These are phyloP conservation scores for Cinnamomum chago DNA, from an alignment of 164 flowering plant species.

Conservation along the genomic window DNA sequence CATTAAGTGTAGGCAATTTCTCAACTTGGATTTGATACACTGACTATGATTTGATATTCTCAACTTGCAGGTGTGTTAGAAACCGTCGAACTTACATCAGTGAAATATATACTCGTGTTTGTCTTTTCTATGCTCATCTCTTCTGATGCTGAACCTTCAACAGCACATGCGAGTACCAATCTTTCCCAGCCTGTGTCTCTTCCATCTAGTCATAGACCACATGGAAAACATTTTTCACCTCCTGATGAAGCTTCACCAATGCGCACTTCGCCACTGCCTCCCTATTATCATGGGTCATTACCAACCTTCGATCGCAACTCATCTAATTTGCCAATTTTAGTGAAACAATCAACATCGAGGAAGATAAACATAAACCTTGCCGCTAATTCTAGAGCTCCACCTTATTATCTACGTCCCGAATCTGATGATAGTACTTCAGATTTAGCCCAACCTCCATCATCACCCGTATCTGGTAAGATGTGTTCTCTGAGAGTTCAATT, in stretches of 20 bases:
- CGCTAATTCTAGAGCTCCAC: slow-evolving; percentile 27
- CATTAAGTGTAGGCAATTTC: too few relatives aligned
- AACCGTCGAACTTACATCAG: not conserved
- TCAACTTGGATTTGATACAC: not conserved
- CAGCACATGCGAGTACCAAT: slow-evolving; percentile 17
- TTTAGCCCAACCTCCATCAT: slow-evolving; percentile 69
- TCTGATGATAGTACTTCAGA: slow-evolving; percentile 14
- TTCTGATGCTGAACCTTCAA: not conserved
- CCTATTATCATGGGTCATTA: slow-evolving; percentile 42
- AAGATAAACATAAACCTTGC: slow-evolving; percentile 17
- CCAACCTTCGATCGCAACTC: slow-evolving; percentile 41
- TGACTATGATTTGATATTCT: not conserved
- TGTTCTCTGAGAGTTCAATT: not conserved
- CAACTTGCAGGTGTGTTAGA: slow-evolving; percentile 10
- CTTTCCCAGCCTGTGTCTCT: slow-evolving; percentile 36
- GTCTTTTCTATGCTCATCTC: not conserved
- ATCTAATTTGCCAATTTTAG: slow-evolving; percentile 33
- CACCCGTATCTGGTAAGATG: slow-evolving; percentile 53
- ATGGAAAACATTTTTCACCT: slow-evolving; percentile 25
- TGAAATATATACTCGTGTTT: not conserved
- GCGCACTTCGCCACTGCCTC: slow-evolving; percentile 38
- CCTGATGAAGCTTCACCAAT: slow-evolving; percentile 18
- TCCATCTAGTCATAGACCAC: slow-evolving; percentile 27
- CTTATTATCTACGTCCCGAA: slow-evolving; percentile 22
- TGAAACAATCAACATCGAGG: slow-evolving; percentile 45